A percentile compares a stretch with the other conserved stretches of the same genome.
Conservation (phyloP, 805 yeast genomes). For the Metschnikowia similis region DNA sequence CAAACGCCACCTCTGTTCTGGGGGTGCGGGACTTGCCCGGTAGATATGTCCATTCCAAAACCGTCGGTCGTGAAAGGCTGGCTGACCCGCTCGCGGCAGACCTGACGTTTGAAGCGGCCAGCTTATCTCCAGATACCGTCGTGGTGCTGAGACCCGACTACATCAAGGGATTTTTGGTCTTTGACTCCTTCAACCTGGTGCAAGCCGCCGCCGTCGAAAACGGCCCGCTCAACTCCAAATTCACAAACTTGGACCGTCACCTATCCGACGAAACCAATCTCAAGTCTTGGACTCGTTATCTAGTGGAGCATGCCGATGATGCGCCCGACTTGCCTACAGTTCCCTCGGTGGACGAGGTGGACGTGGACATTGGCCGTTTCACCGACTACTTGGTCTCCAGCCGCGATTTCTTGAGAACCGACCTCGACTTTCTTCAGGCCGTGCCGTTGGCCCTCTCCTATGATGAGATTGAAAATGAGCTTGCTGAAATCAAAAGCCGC, state of each 20-base stretch:
- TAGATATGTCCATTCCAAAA: constrained; percentile 9
- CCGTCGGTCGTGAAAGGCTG: neutral
- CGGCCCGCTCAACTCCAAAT: constrained; percentile 21
- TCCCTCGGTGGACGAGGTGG: constrained; percentile 8
- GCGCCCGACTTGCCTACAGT: neutral
- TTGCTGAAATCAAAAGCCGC: constrained; percentile 23
- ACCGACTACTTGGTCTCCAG: constrained; percentile 25
- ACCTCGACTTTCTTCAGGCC: constrained; percentile 25
- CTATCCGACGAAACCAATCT: constrained; percentile 22
- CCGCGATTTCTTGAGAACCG: constrained; percentile 24
- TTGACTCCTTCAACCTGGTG: constrained; percentile 11
- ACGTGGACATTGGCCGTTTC: constrained; percentile 27
- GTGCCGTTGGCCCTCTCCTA: constrained; percentile 32
- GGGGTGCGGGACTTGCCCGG: constrained; percentile 13
- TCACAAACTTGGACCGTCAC: constrained; percentile 26
- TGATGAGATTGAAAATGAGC: constrained; percentile 36
- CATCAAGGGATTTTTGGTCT: constrained; percentile 22
- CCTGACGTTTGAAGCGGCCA: constrained; percentile 1
- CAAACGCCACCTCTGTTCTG: constrained; percentile 8
- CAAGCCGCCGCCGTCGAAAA: constrained; percentile 6
- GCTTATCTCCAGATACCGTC: constrained; percentile 7
- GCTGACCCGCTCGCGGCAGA: neutral
- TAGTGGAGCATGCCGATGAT: constrained; percentile 17
- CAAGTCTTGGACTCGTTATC: constrained; percentile 23
- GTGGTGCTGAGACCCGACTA: constrained; percentile 20